These are phyloP conservation scores for Exophiala alcalophila DNA, from an alignment of 2,329 filamentous ascomycete species.

Conservation along the genomic window DNA sequence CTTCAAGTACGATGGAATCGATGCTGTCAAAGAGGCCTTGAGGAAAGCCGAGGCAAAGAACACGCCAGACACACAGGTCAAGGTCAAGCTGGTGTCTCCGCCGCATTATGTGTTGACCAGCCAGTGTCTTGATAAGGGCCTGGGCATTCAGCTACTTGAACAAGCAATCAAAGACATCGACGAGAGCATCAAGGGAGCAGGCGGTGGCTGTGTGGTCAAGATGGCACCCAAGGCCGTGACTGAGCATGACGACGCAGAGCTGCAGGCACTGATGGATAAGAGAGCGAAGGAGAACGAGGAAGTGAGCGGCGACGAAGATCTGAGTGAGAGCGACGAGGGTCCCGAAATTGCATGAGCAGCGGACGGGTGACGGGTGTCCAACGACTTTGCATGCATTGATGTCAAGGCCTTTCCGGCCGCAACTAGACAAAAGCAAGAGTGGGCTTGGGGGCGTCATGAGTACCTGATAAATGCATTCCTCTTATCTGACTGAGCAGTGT, in stretches of 20 bases:
- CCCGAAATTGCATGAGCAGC: constrained; percentile 32
- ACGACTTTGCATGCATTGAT: too few relatives aligned
- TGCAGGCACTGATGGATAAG: constrained; percentile 99
- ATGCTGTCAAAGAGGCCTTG: constrained; percentile 91
- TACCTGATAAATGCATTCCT: too few relatives aligned
- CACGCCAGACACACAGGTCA: constrained; percentile 89
- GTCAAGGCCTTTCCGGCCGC: too few relatives aligned
- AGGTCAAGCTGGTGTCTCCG: constrained; percentile 96
- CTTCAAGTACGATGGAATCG: constrained; percentile 95
- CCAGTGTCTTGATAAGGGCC: constrained; percentile 88
- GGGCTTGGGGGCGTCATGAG: too few relatives aligned
- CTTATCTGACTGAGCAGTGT: too few relatives aligned
- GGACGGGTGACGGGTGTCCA: too few relatives aligned
- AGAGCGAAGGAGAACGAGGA: constrained; percentile 96
- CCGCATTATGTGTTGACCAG: constrained; percentile 95
- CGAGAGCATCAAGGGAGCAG: constrained; percentile 71
- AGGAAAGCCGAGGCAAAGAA: constrained; percentile 89
- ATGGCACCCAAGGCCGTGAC: constrained; percentile 99
- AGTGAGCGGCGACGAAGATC: constrained; percentile 94
- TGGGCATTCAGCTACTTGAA: constrained; percentile 80
- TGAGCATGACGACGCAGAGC: constrained; percentile 94
- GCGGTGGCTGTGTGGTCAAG: constrained; percentile 82
- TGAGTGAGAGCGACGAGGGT: constrained; percentile 92
- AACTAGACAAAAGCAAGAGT: too few relatives aligned
- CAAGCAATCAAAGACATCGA: constrained; percentile 86